phyloP scores from a whole-genome alignment of 2,329 filamentous ascomycete genomes.

The Emergomyces pasteurianus region DNA sequence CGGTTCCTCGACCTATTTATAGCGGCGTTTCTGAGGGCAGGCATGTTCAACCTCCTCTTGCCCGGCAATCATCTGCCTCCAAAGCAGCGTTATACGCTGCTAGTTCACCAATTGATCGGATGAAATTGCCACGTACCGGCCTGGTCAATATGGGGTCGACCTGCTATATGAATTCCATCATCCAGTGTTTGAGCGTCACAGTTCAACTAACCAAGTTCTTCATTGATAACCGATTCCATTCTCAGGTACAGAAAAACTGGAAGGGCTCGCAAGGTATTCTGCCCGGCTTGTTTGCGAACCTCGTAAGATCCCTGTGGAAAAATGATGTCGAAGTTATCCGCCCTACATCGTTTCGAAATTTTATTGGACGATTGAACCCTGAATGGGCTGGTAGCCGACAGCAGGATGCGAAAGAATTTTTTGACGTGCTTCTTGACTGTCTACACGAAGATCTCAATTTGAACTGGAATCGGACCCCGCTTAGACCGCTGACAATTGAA shows the following conservation, averaged over 20 bases:
- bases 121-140: constrained; percentile 54
- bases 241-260: constrained; percentile 51
- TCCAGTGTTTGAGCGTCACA: constrained; percentile 73
- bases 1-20: constrained; percentile 60
- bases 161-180: constrained; percentile 85
- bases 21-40: constrained; percentile 61
- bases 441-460: constrained; percentile 78
- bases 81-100: constrained; percentile 33
- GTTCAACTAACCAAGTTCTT: constrained; percentile 51
- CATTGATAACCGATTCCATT: constrained; percentile 49
- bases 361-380: constrained; percentile 52
- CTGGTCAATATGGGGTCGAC: constrained; percentile 69
- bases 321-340: constrained; percentile 40
- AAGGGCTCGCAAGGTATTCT: constrained; percentile 53
- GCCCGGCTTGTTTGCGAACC: constrained; percentile 49
- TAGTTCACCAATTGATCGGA: constrained; percentile 30
- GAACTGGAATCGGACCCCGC: constrained; percentile 46
- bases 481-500: constrained; percentile 45
- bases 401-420: constrained; percentile 87
- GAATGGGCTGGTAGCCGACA: constrained; percentile 64
- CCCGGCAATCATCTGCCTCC: constrained; percentile 33
- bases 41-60: constrained; percentile 32
- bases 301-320: constrained; percentile 52
- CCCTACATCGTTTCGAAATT: constrained; percentile 52
- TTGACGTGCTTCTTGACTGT: constrained; percentile 67